Conservation (phyloP, 352 stramenopile genomes). For the Phytophthora sp. region DNA sequence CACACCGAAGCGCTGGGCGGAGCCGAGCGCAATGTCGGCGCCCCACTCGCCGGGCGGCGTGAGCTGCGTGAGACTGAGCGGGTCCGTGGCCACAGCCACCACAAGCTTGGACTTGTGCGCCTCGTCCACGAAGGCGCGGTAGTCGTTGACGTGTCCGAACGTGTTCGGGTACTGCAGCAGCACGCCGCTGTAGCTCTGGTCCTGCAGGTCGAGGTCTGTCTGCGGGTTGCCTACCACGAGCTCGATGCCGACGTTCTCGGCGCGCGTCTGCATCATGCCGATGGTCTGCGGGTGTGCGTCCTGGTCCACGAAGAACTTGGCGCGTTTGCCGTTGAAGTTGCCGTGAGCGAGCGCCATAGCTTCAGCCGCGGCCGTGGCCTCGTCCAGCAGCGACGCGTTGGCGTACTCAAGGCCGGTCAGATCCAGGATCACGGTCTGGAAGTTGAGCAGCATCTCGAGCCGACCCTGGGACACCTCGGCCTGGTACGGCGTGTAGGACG, state of each 20-base stretch:
- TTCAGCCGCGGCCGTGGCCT: conserved; percentile 98
- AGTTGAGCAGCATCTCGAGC: conserved; percentile 99
- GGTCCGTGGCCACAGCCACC: conserved; percentile 96
- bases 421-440: conserved; percentile 98
- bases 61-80: conserved; percentile 96
- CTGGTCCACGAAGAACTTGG: conserved; percentile 97
- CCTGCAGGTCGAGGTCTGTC: conserved; percentile 77
- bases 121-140: conserved; percentile 89
- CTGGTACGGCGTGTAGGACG: conserved; percentile 98
- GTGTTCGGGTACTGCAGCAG: conserved; percentile 99
- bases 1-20: conserved; percentile 98
- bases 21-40: conserved; percentile 98
- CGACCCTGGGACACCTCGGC: conserved; percentile 99
- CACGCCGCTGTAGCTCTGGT: conserved; percentile 95
- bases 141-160: conserved; percentile 94
- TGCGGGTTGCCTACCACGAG: conserved; percentile 90
- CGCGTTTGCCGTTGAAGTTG: conserved; percentile 93
- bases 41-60: conserved; percentile 94
- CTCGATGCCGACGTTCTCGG: conserved; percentile 91
- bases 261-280: conserved; percentile 94
- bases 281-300: conserved; percentile 93
- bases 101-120: conserved; percentile 91
- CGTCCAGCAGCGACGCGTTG: conserved; percentile 98
- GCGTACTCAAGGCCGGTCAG: conserved; percentile 97
- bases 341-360: conserved; percentile 97